Evolutionary conservation across 495 filamentous ascomycete species (phyloP), one percentile per base, ranked within the genome.

Genomic region (Astrothelium macrocarpum): DNA sequence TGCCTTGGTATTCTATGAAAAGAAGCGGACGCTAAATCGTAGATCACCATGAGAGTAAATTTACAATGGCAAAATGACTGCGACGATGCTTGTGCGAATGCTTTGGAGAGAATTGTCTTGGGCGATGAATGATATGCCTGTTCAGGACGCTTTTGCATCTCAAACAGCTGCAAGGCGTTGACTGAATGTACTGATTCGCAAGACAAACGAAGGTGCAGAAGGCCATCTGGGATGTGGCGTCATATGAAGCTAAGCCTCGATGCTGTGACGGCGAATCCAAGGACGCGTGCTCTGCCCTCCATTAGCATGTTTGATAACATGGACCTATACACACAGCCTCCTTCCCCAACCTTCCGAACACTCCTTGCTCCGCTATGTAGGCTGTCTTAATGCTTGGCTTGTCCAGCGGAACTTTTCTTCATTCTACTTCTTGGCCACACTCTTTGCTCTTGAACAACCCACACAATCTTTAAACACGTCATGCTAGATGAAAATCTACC

Each of bases 401-500:
- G 5, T 56, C 49, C 49, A 5, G 25, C 25, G 20, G 5, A 29
- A 56, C 49, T 16, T 56, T 2, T 23, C 49, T 56, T 56, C 49
- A 56, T 29, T 56, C 4, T 56, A 2, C 4, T 56, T 23, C 10
- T 23, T 29, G 1, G n/a, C 49, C 49, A 56, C 49, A n/a, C 25
- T 4, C n/a, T 56, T 16, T 23, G 16, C 49, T 26, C 20, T 56
- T 5, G n/a, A 26, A 2, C 49, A 2, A 56, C n/a, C 25, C 4
- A 56, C 34, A 32, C 18, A 28, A 1, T 25, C 31, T 20, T 23
- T 49, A 29, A n/a, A n/a, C 39, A 18, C 49, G 64, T 66, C 64
- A 96, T 96, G 91, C 82, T 98, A 61, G 94, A 98, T 84, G 90
- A 95, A 74, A 95, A 91, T 73, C 82, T 98, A 3, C 94, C 94